phyloP scores from a whole-genome alignment of 257 asterid species.

The Nicotiana tabacum region DNA sequence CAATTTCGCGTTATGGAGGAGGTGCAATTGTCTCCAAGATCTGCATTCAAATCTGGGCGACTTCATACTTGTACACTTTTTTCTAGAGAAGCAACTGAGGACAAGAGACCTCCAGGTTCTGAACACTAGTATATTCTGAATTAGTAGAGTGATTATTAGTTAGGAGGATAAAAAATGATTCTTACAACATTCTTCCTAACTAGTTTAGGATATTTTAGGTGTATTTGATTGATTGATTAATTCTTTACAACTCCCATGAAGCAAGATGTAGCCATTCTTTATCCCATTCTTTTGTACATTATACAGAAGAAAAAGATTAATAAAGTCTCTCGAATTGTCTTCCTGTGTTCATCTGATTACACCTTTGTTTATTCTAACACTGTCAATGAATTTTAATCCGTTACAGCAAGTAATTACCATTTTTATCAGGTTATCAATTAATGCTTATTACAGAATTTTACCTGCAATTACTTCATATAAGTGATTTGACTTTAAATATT shows the following conservation, averaged over 20 bases:
- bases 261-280: conserved; percentile 1
- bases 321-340: not conserved
- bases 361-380: no score
- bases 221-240: not conserved
- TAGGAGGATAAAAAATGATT: no score
- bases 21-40: conserved; percentile 60
- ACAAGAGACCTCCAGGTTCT: not conserved
- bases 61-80: not conserved
- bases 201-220: not conserved
- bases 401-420: no score
- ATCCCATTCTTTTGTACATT: conserved; percentile 3
- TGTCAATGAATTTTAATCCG: no score
- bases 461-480: no score
- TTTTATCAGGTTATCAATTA: no score
- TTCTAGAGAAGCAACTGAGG: not conserved
- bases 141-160: not conserved
- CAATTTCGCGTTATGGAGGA: conserved; percentile 63
- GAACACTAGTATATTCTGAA: not conserved
- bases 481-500: no score
- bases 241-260: not conserved
- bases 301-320: not conserved
- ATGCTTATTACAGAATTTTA: no score
- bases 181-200: not conserved
- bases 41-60: conserved; percentile 17
- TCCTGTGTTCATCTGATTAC: no score